Percentiles rank a stretch among this genome's conserved stretches.
These are phyloP conservation scores for Ashbya aceris DNA, from an alignment of 1,139 yeast species.

Conservation along the genomic window DNA sequence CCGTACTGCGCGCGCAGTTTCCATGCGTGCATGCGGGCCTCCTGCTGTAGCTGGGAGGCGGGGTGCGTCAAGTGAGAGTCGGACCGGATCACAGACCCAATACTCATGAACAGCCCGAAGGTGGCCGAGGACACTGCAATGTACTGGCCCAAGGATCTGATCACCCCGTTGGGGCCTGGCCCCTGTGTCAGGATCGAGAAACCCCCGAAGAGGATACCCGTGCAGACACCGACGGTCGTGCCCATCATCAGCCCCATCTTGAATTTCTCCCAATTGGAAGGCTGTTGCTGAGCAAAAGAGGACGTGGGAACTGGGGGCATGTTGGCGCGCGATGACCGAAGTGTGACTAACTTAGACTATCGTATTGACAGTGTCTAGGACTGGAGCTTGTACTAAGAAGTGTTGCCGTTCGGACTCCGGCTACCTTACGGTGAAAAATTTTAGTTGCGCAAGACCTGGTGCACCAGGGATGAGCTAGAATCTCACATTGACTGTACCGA, in stretches of 20 bases:
- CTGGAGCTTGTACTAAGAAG: too few relatives aligned
- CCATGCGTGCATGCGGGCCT: constrained; percentile 27
- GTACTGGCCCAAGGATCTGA: constrained; percentile 93
- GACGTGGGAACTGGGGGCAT: constrained; percentile 81
- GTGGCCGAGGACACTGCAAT: constrained; percentile 96
- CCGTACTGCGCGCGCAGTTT: constrained; percentile 23
- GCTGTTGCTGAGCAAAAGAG: constrained; percentile 64
- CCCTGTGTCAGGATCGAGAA: constrained; percentile 87
- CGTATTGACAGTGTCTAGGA: too few relatives aligned
- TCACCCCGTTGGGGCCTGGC: constrained; percentile 96
- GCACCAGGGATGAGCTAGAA: too few relatives aligned
- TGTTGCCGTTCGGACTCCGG: too few relatives aligned
- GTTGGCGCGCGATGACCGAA: too few relatives aligned
- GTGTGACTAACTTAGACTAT: too few relatives aligned
- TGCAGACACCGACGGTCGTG: constrained; percentile 89
- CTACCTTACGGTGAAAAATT: too few relatives aligned
- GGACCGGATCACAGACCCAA: constrained; percentile 87
- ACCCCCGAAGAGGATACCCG: constrained; percentile 91
- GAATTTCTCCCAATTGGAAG: constrained; percentile 88
- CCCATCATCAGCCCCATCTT: constrained; percentile 99
- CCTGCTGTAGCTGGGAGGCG: constrained; percentile 19
- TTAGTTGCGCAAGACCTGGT: too few relatives aligned
- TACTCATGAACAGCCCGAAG: constrained; percentile 91
- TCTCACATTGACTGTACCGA: too few relatives aligned
- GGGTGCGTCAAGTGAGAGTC: constrained; percentile 31